phyloP scores from a whole-genome alignment of 2,329 filamentous ascomycete genomes.

The Cercospora canescens region DNA sequence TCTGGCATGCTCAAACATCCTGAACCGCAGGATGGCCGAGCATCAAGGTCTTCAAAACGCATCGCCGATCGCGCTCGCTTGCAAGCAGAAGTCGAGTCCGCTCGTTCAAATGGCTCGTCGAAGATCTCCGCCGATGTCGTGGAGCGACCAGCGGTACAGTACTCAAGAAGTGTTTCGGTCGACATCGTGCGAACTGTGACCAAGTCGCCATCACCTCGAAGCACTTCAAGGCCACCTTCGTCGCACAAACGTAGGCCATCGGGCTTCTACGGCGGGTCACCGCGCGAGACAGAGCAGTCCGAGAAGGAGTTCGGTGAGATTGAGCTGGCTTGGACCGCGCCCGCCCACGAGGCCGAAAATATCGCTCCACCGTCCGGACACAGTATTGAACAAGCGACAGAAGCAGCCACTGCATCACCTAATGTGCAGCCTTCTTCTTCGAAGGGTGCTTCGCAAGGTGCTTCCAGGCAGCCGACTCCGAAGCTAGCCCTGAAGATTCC shows the following conservation, averaged over 20 bases:
- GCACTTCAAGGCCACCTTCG: not conserved
- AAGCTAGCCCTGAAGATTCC: conserved; percentile 7
- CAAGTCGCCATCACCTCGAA: not conserved
- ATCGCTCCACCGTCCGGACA: not conserved
- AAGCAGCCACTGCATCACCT: not conserved
- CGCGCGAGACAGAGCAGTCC: not conserved
- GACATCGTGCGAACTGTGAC: not conserved
- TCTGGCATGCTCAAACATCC: not conserved
- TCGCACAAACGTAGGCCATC: not conserved
- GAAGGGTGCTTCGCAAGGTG: not conserved
- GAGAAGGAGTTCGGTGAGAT: not conserved
- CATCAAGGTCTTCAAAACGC: conserved; percentile 2
- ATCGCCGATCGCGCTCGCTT: not conserved
- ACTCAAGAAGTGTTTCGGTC: not conserved
- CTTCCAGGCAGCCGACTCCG: not conserved
- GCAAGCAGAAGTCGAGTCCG: conserved; percentile 16
- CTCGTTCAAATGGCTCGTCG: conserved; percentile 1
- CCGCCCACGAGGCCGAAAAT: not conserved
- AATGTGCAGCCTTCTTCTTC: not conserved
- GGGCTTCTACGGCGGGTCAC: not conserved
- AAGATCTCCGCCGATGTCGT: not conserved
- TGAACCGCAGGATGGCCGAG: not conserved
- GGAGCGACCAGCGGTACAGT: not conserved
- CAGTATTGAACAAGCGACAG: not conserved
- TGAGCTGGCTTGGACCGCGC: not conserved